Evolutionary conservation across 2,329 filamentous ascomycete species (phyloP).

Genomic region (Fonsecaea erecta): DNA sequence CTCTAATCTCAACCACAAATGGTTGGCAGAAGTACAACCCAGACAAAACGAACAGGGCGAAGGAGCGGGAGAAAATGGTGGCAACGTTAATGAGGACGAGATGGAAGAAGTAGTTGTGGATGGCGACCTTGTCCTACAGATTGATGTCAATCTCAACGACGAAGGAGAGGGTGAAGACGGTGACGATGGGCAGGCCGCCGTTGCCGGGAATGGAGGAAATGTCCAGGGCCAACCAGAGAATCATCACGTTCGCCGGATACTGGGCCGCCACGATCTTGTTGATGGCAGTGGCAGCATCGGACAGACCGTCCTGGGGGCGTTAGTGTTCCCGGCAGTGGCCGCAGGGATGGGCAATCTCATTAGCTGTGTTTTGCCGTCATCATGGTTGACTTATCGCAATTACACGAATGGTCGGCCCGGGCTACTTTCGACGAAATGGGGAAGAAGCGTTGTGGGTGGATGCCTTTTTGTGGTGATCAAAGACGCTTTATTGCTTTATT

Average conservation of each 20-base stretch:
- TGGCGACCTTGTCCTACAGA: slow-evolving; percentile 53
- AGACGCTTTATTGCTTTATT: slow-evolving; percentile 66
- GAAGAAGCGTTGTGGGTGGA: slow-evolving; percentile 83
- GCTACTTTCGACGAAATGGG: slow-evolving; percentile 83
- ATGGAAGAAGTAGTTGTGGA: slow-evolving; percentile 42
- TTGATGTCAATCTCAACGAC: slow-evolving; percentile 57
- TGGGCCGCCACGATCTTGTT: slow-evolving; percentile 54
- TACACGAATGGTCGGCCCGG: slow-evolving; percentile 58
- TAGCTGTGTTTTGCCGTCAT: slow-evolving; percentile 67
- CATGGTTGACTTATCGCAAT: slow-evolving; percentile 62
- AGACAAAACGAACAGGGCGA: slow-evolving; percentile 47
- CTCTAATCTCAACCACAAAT: slow-evolving; percentile 61
- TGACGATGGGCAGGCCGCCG: slow-evolving; percentile 35
- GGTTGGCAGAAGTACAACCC: slow-evolving; percentile 67
- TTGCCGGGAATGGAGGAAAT: slow-evolving; percentile 35
- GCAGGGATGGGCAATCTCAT: slow-evolving; percentile 77
- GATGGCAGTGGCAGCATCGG: slow-evolving; percentile 61
- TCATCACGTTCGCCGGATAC: slow-evolving; percentile 40
- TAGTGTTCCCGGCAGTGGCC: slow-evolving; percentile 82
- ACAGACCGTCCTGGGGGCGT: slow-evolving; percentile 66
- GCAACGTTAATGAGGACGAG: slow-evolving; percentile 40
- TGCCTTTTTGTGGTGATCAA: slow-evolving; percentile 87
- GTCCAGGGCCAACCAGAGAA: slow-evolving; percentile 18
- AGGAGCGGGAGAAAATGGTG: slow-evolving; percentile 39
- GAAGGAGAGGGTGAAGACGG: slow-evolving; percentile 49